Evolutionary conservation across 441 rosid genomes (phyloP), one percentile per base, ranked within the genome.

Genomic region (Kokia cookei): DNA sequence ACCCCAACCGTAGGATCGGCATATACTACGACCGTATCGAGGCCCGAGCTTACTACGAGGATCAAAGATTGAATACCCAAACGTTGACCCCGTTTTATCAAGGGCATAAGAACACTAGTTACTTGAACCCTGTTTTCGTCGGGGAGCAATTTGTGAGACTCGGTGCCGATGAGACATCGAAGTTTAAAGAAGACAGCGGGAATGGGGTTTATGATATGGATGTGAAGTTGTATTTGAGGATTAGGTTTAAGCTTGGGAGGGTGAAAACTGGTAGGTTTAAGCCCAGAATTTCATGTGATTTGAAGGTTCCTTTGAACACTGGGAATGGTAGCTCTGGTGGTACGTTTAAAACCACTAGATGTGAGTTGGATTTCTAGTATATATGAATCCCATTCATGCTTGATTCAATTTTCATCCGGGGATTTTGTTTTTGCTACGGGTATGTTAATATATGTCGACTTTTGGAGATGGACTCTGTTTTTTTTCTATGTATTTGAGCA

Each of bases 1-100:
- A 92, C 84, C 92, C 93, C 0, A 92, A 92, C 84, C 84, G 84
- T 77, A 82, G 81, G 78, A 86, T 92, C 15, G 92, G 95, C 10
- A 74, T 92, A 58, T 85, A 90, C 84, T 92, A 90, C 59, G 92
- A 92, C 11, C 74, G 82, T 15, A 83, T 92, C 72, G 91, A 92
- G 15, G 95, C 87, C 4, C 80, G 82, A 72, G 86, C 88, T 1
- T 86, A 76, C 61, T 90, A 85, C 60, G 86, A 81, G 2, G 89
- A 75, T 51, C 62, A 79, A 26, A 73, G 93, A 71, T 72, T 92
- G 19, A 60, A 61, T 35, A 8, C 83, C 2, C 42, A 37, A 13
- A 11, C 40, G 3, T 58, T 87, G 71, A 73, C 83, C 27, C 86
- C 87, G 15, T 92, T 92, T 70, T 92, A 89, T 53, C 93, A 90